Evolutionary conservation across 2,329 filamentous ascomycete species (phyloP).

Genomic region (Magnaporthales sp.): DNA sequence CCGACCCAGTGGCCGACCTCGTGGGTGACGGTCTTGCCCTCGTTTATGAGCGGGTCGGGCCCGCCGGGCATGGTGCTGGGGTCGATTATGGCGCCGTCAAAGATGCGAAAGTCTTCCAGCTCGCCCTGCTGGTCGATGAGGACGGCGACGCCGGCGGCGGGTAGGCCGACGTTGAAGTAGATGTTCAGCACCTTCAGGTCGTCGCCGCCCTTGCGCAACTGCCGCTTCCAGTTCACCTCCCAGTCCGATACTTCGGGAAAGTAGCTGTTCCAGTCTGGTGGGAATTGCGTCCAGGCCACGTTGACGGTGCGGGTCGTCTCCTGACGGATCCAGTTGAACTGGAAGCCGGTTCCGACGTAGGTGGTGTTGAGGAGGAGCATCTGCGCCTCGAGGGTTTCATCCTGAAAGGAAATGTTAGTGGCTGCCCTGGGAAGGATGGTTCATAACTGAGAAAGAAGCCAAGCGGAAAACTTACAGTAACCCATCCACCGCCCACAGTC

Average conservation of each 20-base stretch:
- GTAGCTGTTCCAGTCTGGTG: background rate
- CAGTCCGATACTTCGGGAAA: background rate
- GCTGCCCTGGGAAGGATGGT: no score
- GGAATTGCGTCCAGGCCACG: background rate
- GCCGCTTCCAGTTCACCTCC: background rate
- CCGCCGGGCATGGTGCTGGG: conserved; percentile 13
- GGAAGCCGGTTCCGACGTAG: background rate
- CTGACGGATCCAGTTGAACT: background rate
- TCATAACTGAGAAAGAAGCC: background rate
- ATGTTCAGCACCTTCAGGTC: conserved; percentile 2
- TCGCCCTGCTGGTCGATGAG: conserved; percentile 8
- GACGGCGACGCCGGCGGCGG: conserved; percentile 6
- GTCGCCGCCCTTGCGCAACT: conserved; percentile 28
- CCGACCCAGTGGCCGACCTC: conserved; percentile 42
- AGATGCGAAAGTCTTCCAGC: conserved; percentile 8
- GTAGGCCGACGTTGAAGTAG: conserved; percentile 10
- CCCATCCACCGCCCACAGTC: background rate
- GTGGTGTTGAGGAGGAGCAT: background rate
- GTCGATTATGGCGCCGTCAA: conserved; percentile 3
- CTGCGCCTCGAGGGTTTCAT: background rate
- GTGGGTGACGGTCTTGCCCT: conserved; percentile 18
- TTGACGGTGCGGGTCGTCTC: background rate
- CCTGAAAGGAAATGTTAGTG: background rate
- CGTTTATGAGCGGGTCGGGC: conserved; percentile 6
- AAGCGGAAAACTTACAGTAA: background rate